These are phyloP conservation scores for Carallia brachiata DNA, from an alignment of 345 rosid genomes.

Conservation along the genomic window DNA sequence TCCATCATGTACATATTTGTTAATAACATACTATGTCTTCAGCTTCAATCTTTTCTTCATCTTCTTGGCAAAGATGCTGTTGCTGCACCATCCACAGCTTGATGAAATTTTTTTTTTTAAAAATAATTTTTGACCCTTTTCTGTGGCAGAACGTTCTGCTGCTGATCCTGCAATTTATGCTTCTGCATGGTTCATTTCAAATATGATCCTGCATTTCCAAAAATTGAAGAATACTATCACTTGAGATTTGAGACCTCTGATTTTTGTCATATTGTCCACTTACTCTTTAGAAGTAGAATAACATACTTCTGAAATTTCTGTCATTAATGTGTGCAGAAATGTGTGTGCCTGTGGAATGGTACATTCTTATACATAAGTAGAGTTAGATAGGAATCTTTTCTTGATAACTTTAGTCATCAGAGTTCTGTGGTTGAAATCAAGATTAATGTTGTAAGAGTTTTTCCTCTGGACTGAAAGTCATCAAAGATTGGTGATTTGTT, in stretches of 20 bases:
- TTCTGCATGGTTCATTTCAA: neutral
- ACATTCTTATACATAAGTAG: too few species aligned
- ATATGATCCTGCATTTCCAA: neutral
- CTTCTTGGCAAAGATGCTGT: neutral
- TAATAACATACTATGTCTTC: too few species aligned
- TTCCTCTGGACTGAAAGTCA: neutral
- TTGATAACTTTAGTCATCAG: neutral
- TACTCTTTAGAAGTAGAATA: too few species aligned
- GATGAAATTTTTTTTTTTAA: neutral
- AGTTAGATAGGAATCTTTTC: too few species aligned
- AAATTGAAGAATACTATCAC: neutral
- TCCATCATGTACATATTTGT: too few species aligned
- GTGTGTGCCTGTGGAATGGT: too few species aligned
- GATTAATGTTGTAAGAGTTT: neutral
- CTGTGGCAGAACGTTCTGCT: too few species aligned
- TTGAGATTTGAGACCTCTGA: neutral
- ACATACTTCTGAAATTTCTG: too few species aligned
- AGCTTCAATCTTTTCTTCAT: neutral
- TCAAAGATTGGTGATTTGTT: neutral
- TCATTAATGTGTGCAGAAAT: too few species aligned
- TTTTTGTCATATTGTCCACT: neutral
- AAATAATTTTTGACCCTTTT: too few species aligned
- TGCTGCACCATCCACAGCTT: neutral
- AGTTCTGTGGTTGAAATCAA: slow-evolving; percentile 1
- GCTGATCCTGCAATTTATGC: neutral